Evolutionary conservation across 2,329 filamentous ascomycete genomes (phyloP), one percentile per base, ranked within the genome.

Genomic region (Alternaria triticina): DNA sequence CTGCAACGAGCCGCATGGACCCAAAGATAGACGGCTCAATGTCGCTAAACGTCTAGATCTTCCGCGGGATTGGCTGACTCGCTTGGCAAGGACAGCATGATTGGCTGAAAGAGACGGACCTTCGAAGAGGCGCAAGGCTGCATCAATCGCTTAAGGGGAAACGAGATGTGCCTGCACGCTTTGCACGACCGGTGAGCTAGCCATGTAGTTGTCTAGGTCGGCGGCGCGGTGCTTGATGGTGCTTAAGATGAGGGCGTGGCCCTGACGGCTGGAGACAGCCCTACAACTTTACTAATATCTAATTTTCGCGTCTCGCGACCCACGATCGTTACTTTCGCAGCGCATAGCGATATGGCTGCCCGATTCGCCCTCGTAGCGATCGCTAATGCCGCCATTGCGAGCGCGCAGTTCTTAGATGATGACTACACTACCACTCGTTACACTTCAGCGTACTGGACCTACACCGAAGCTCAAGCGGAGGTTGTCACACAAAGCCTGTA

Each of bases 381-480:
- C 22, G 57, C 67, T 7, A 62, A 59, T 33, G 61, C 56, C 54
- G 61, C 55, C 13, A 52, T 65, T 27, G 67, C 69, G 22, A 55
- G 50, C 15, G 66, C 68, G 25, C 70, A 72, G 30, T 60, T 62
- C 10, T 54, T 51, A 3, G 40, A 54, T 22, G 30, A 58, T 25
- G 51, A 43, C 20, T 55, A 54, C 15, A 33, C 20, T 28, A 22
- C 40, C 30, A 54, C 25, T 45, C 59, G 17, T n/a, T 54, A 52
- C 9, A 36, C 54, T 25, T 62, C 66, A 6, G 62, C 64, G 22
- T 77, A 69, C 59, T 77, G 73, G 73, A 77, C 73, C 3, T 66
- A 64, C 22, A 75, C 74, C 6, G 47, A 66, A 4, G 68, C 70
- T 15, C 67, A 65, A n/a, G 61, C 65, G 25, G 69, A 72, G 6